Percentiles rank a stretch among this genome's conserved stretches.
phyloP scores from a whole-genome alignment of 2,329 filamentous ascomycete species.

The Triangularia setosa region DNA sequence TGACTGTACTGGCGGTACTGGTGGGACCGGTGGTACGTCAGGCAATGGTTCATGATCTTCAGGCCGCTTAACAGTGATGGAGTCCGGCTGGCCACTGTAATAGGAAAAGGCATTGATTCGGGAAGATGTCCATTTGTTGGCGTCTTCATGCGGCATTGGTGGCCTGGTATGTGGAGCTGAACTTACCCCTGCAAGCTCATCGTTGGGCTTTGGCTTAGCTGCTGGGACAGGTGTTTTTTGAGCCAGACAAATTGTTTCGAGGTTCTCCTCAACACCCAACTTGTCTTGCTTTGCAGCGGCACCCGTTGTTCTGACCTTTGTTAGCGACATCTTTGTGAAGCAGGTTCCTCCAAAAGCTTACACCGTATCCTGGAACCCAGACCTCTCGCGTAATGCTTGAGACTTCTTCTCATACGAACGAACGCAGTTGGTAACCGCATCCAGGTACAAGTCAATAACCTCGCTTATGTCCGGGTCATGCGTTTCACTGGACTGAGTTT shows the following conservation, averaged over 20 bases:
- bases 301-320: background rate
- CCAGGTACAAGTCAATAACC: constrained; percentile 15
- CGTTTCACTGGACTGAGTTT: background rate
- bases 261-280: background rate
- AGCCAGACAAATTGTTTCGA: background rate
- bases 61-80: background rate
- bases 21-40: background rate
- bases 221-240: background rate
- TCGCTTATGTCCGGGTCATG: background rate
- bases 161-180: background rate
- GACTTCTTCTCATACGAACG: background rate
- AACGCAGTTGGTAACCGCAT: constrained; percentile 14
- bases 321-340: background rate
- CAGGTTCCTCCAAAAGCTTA: background rate
- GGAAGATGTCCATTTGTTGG: constrained; percentile 1
- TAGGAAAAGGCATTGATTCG: constrained; percentile 4
- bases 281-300: background rate
- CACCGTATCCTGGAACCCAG: background rate
- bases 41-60: constrained; percentile 5
- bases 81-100: background rate
- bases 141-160: background rate
- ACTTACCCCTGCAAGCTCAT: background rate
- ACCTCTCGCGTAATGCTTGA: background rate
- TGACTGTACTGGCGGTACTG: background rate
- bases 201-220: background rate